Evolutionary conservation across 2,329 filamentous ascomycete species (phyloP), one percentile per base, ranked within the genome.

Genomic region (Exophiala oligosperma): DNA sequence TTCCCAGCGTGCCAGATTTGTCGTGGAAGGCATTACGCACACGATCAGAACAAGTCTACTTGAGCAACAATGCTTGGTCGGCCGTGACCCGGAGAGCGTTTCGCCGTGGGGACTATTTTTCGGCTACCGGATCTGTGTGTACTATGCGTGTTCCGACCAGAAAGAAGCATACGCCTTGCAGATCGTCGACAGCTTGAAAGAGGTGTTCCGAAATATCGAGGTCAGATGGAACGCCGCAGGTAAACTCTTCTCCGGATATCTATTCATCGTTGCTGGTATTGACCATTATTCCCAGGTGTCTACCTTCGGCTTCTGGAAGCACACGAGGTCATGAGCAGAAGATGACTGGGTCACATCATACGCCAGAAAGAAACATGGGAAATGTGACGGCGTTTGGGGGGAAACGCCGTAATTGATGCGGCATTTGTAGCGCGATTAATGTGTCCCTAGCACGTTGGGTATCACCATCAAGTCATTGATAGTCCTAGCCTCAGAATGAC

Each of bases 31-130:
- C 26, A 43, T 53, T 29, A 53, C 50, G 12, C 8, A 53, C 17
- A 53, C 21, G 12, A 46, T 63, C 17, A 52, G 44, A 29, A 38
- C 49, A 54, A 61, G 66, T 14, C 38, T 66, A 4, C 55, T 63
- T 4, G 56, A 61, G 21, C 49, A 40, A 24, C 49, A 62, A 46
- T 69, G 66, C 55, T 64, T 64, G 52, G 5, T 63, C 37, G 59
- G 56, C 41, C 64, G 63, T 8, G 46, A 63, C 47, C 62, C 62
- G 40, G 65, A 66, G 9, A 50, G 60, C 35, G 62, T 65, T 29
- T 63, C 62, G 3, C 64, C 59, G 38, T 68, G 67, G 67, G 65
- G 66, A 8, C 57, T 68, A 2, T 68, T 66, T 49, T 67, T 67
- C 54, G 60, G 64, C 5, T 67, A 67, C 41, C 61, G 63, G 9